Percentiles rank a stretch among this genome's conserved stretches.
Evolutionary conservation across 2,329 filamentous ascomycete genomes (phyloP).

Genomic region (Sordariomycetes sp.): DNA sequence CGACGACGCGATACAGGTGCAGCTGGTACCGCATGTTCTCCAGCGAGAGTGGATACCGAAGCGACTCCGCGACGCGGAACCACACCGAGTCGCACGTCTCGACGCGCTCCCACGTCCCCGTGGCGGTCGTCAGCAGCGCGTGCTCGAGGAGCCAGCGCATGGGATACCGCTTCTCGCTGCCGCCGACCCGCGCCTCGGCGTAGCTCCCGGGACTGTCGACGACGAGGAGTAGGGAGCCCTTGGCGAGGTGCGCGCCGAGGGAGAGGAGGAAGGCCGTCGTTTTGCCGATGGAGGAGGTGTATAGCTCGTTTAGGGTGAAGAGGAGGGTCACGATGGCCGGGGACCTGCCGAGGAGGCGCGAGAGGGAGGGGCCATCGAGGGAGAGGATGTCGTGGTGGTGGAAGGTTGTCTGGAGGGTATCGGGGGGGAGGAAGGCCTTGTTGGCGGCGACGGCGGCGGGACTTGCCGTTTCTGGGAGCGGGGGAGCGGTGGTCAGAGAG

Average conservation of each 20-base stretch:
- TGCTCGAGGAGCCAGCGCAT: slow-evolving; percentile 91
- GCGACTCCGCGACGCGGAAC: slow-evolving; percentile 58
- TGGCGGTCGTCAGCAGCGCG: slow-evolving; percentile 43
- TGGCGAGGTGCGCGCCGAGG: slow-evolving; percentile 43
- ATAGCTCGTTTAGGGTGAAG: slow-evolving; percentile 94
- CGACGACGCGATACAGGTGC: slow-evolving; percentile 55
- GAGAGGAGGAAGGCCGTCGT: slow-evolving; percentile 65
- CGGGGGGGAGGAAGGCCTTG: slow-evolving; percentile 24
- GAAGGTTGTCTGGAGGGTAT: slow-evolving; percentile 26
- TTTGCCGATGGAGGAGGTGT: slow-evolving; percentile 56
- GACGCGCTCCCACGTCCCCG: slow-evolving; percentile 58
- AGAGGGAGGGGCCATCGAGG: slow-evolving; percentile 20
- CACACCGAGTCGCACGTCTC: slow-evolving; percentile 66
- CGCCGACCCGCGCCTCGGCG: slow-evolving; percentile 63
- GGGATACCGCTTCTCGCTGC: slow-evolving; percentile 56
- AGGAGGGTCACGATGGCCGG: slow-evolving; percentile 63
- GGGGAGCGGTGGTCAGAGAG: slow-evolving; percentile 36
- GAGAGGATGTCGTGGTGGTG: slow-evolving; percentile 25
- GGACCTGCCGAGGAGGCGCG: slow-evolving; percentile 13
- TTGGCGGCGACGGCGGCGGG: slow-evolving; percentile 29
- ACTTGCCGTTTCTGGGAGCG: slow-evolving; percentile 39
- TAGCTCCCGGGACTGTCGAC: slow-evolving; percentile 92
- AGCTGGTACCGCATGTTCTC: slow-evolving; percentile 96
- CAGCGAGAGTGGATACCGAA: slow-evolving; percentile 71
- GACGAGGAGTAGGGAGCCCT: slow-evolving; percentile 62